Evolutionary conservation across 1,139 yeast species (phyloP).

Genomic region (Zhuliangozyma blackwelliae): DNA sequence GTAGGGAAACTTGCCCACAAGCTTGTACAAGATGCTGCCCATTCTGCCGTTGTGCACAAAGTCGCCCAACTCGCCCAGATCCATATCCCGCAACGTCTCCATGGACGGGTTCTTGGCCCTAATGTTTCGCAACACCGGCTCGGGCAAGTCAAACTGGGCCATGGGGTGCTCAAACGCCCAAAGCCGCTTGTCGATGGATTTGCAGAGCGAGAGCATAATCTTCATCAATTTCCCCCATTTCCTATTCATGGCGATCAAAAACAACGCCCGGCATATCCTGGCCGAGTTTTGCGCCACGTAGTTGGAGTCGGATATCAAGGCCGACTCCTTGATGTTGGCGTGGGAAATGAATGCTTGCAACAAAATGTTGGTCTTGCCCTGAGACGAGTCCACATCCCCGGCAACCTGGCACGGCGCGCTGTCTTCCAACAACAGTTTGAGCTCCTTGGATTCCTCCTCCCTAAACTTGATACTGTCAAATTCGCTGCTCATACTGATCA

Average conservation of each 20-base stretch:
- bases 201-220: slow-evolving; percentile 74
- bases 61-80: slow-evolving; percentile 77
- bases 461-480: slow-evolving; percentile 87
- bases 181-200: slow-evolving; percentile 73
- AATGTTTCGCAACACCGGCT: slow-evolving; percentile 57
- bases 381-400: slow-evolving; percentile 70
- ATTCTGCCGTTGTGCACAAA: slow-evolving; percentile 74
- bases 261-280: slow-evolving; percentile 87
- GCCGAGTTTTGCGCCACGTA: slow-evolving; percentile 96
- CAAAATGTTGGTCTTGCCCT: slow-evolving; percentile 82
- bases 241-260: slow-evolving; percentile 78
- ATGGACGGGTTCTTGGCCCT: slow-evolving; percentile 64
- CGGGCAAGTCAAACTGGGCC: slow-evolving; percentile 79
- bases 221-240: slow-evolving; percentile 84
- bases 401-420: slow-evolving; percentile 80
- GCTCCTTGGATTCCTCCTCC: slow-evolving; percentile 79
- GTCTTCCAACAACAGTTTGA: slow-evolving; percentile 56
- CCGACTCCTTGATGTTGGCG: slow-evolving; percentile 68
- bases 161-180: slow-evolving; percentile 95
- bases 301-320: slow-evolving; percentile 79
- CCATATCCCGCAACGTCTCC: slow-evolving; percentile 71
- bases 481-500: slow-evolving; percentile 90
- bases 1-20: slow-evolving; percentile 71
- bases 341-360: slow-evolving; percentile 86
- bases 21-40: slow-evolving; percentile 60